Conservation (phyloP, 345 rosid species). For the Psidium friedrichsthalianum region DNA sequence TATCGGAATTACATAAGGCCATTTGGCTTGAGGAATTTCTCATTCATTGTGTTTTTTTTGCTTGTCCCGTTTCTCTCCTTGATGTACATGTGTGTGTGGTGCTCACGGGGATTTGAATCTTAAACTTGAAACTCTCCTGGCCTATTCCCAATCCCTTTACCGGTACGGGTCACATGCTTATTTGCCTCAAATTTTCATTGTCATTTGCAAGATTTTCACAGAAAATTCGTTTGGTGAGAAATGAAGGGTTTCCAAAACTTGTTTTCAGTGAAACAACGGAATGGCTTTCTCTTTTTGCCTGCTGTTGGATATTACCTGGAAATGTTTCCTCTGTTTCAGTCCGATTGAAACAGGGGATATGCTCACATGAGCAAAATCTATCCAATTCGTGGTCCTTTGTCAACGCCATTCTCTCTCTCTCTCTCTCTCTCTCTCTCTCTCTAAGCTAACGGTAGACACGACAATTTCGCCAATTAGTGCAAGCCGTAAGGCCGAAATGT, state of each 20-base stretch:
- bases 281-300: background rate
- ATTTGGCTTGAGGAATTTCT: background rate
- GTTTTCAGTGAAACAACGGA: background rate
- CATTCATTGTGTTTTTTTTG: background rate
- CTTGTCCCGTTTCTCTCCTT: background rate
- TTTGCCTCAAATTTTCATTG: background rate
- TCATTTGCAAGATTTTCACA: background rate
- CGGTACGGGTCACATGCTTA: fast-evolving
- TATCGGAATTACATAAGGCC: fast-evolving
- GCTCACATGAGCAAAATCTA: background rate
- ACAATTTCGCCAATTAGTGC: background rate
- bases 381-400: background rate
- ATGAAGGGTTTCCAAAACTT: background rate
- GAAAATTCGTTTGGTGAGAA: background rate
- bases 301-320: background rate
- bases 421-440: background rate
- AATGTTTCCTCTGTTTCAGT: background rate
- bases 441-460: background rate
- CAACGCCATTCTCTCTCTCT: background rate
- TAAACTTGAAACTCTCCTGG: fast-evolving
- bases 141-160: background rate
- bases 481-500: background rate
- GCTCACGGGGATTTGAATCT: fast-evolving
- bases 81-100: fast-evolving
- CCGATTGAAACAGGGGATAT: background rate